Base-by-base conservation (phyloP, 225 moss, liverwort and hornwort genomes). In the Bryum argenteum region DNA sequence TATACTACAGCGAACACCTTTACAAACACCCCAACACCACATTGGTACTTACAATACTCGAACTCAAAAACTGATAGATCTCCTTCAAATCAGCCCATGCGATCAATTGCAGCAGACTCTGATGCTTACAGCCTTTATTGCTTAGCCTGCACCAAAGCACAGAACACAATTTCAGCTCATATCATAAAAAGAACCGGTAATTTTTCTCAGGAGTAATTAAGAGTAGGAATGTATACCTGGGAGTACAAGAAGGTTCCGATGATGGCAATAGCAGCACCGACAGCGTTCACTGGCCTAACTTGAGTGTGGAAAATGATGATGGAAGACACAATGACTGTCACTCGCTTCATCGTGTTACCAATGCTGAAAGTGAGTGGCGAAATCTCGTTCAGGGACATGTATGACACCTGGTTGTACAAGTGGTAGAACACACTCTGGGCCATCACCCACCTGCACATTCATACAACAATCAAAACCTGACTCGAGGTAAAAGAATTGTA, bases 281-380 rank as follows among this genome's bases (percentile, higher is more conserved):
- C 92, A 26, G 71, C 90, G 63, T 95, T 95, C 70, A 95, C 76
- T 7, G 95, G 92, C 79, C 87, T 78, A 28, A 95, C 90, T 78
- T 83, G 84, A n/a, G 95, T 95, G 70, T 80, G 89, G 90, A 95
- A 95, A 57, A 95, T 90, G 61, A 95, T 95, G 39, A 95, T 90
- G 1, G 95, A 95, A 12, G 95, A 85, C 12, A 95, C 89, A 50
- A 95, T 95, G 11, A 95, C 92, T 48, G 90, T 95, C 68, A 95
- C 90, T 58, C 95, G 88, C 83, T 95, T 95, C 95, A 95, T 95
- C 66, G 95, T 92, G 75, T 95, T 95, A 72, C 95, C 95, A 48
- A 95, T 95, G 72, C 92, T 95, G 90, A 95, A 95, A 42, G 95
- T 95, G 60, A 95, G 77, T 8, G 95, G 95, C 8, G 95, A 90